A percentile compares a stretch with the other conserved stretches of the same genome.
These are phyloP conservation scores for Rhizomucor pusillus DNA, from an alignment of 371 early-diverging fungal genomes.

Conservation along the genomic window DNA sequence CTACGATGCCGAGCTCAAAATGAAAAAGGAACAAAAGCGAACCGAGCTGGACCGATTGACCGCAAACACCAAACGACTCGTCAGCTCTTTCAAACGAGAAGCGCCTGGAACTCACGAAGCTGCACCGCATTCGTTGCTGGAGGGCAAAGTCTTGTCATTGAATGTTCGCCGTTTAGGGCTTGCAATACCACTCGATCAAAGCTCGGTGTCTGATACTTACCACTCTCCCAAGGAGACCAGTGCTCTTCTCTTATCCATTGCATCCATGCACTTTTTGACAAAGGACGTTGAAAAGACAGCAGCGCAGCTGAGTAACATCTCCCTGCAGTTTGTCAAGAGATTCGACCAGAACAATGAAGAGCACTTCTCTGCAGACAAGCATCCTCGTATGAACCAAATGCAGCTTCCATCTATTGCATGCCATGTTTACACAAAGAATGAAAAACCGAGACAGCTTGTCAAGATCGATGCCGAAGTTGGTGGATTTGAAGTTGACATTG, in stretches of 20 bases:
- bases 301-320: constrained; percentile 57
- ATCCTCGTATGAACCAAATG: constrained; percentile 71
- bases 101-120: constrained; percentile 44
- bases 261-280: constrained; percentile 56
- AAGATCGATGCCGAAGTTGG: constrained; percentile 62
- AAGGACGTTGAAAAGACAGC: constrained; percentile 59
- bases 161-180: constrained; percentile 59
- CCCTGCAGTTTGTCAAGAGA: constrained; percentile 69
- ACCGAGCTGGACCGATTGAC: constrained; percentile 62
- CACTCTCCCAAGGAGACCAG: constrained; percentile 21
- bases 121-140: constrained; percentile 49
- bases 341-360: constrained; percentile 74
- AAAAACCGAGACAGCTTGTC: constrained; percentile 36
- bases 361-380: constrained; percentile 63
- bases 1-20: constrained; percentile 66
- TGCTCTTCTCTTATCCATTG: constrained; percentile 65
- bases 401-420: constrained; percentile 58
- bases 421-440: constrained; percentile 45
- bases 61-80: constrained; percentile 64
- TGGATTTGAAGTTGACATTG: constrained; percentile 69
- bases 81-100: constrained; percentile 61
- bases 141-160: constrained; percentile 54
- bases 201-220: background rate
- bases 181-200: constrained; percentile 65
- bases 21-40: constrained; percentile 51